A percentile compares a stretch with the other conserved stretches of the same genome.
Evolutionary conservation across 2,329 filamentous ascomycete species (phyloP).

Genomic region (Fusarium coicis): DNA sequence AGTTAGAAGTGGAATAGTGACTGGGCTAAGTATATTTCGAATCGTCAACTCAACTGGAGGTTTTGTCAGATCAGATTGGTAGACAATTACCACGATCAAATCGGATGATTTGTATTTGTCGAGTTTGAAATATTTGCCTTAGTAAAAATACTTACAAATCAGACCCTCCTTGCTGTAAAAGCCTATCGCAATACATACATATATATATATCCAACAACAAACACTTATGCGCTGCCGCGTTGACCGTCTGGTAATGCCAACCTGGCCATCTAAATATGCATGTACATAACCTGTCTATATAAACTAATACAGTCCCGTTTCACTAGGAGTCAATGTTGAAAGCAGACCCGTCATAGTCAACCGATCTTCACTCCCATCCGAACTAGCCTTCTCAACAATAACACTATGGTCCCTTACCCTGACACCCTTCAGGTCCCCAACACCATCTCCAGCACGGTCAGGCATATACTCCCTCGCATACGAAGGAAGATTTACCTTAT

Average conservation of each 20-base stretch:
- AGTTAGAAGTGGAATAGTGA: background rate
- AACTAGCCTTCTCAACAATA: background rate
- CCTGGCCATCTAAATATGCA: background rate
- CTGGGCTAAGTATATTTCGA: no score
- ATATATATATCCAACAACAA: background rate
- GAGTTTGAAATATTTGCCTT: background rate
- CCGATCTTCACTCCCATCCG: background rate
- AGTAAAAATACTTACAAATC: background rate
- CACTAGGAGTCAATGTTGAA: slow-evolving; percentile 3
- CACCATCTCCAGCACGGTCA: background rate
- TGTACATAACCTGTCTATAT: background rate
- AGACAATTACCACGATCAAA: background rate
- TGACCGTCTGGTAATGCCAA: background rate
- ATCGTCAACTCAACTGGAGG: background rate
- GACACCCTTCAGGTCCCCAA: slow-evolving; percentile 2
- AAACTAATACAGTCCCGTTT: background rate
- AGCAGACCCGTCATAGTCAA: slow-evolving; percentile 12
- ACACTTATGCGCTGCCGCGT: background rate
- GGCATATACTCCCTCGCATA: slow-evolving; percentile 22
- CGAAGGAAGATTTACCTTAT: slow-evolving; percentile 1
- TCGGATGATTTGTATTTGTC: background rate
- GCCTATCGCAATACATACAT: background rate
- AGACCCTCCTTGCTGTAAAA: background rate
- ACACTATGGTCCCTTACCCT: slow-evolving; percentile 29
- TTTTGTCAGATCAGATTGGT: background rate